Base-by-base conservation (phyloP, 2,329 filamentous ascomycete species). In the Penicillium olsonii region DNA sequence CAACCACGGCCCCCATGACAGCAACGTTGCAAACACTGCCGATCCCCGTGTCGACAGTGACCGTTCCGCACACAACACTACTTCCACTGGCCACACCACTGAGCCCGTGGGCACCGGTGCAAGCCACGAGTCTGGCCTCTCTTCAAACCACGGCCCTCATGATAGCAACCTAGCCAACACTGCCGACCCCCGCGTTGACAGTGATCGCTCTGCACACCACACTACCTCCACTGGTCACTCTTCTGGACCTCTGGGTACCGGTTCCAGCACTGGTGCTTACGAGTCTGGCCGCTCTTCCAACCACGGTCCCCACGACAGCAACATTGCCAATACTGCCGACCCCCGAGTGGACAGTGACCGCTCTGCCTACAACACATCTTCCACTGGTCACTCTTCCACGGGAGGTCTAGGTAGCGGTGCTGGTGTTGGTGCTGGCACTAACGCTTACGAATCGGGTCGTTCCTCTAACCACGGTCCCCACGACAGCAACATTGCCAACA, bases 391-490 rank as follows among this genome's bases (percentile, higher is more conserved):
- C 38, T 19, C 39, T 31, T 27, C 26, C 24, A 17, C 10, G 31
- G 22, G n/a, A 17, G 15, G 19, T 22, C 26, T 38, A 9, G 45
- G 48, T 11, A n/a, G 27, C 15, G 44, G 44, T 34, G 40, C 39
- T 11, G 27, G 27, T 12, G 29, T 29, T 31, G 37, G 37, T 15
- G 37, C 40, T 14, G 42, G 39, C 8, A 15, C 38, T 20, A 24
- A 31, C 19, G 26, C 48, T 35, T 50, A 56, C 41, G 42, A 51
- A 19, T 50, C 50, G 5, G 18, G 12, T 19, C 17, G 35, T 5
- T 56, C 53, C 7, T 54, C 56, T 39, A 59, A 56, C 52, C 27
- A 55, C 33, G 56, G 54, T 14, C 54, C 56, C 24, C 54, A 56
- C 5, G 42, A 39, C 24, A 55, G 49, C 49, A 59, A 53, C 15